These are phyloP conservation scores for Phytopythium sindhum DNA, from an alignment of 352 stramenopile genomes.

Conservation along the genomic window DNA sequence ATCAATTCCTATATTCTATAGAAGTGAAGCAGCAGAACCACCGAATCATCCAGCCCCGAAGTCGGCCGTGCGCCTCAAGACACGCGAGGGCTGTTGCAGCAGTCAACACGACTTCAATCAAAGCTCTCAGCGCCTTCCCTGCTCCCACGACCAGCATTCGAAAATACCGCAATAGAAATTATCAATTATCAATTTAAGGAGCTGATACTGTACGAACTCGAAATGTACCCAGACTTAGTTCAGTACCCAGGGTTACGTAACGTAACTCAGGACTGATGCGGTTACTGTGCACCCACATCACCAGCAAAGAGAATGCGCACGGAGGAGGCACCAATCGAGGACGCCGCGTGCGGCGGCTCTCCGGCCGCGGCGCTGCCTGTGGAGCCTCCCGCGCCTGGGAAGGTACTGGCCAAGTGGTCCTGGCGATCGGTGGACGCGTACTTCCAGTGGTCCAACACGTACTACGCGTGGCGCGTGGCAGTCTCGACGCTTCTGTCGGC, in stretches of 20 bases:
- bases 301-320: neutral
- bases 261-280: neutral
- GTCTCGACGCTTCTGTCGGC: slow-evolving; percentile 43
- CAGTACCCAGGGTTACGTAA: neutral
- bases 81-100: too few species aligned
- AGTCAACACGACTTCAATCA: too few species aligned
- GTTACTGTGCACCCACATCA: neutral
- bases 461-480: slow-evolving; percentile 60
- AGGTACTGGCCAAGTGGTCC: neutral
- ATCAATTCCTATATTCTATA: too few species aligned
- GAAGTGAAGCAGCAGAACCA: too few species aligned
- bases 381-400: neutral
- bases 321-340: neutral
- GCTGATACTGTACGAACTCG: too few species aligned
- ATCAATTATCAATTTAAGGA: too few species aligned
- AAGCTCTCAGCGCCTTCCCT: too few species aligned
- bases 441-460: slow-evolving; percentile 66
- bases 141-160: too few species aligned
- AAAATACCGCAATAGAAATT: too few species aligned
- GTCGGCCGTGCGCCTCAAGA: too few species aligned
- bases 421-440: slow-evolving; percentile 41
- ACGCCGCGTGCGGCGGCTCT: neutral
- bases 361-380: neutral
- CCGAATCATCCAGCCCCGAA: too few species aligned
- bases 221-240: neutral